Conservation (phyloP, 2,329 filamentous ascomycete species). For the Blumeria hordei region DNA sequence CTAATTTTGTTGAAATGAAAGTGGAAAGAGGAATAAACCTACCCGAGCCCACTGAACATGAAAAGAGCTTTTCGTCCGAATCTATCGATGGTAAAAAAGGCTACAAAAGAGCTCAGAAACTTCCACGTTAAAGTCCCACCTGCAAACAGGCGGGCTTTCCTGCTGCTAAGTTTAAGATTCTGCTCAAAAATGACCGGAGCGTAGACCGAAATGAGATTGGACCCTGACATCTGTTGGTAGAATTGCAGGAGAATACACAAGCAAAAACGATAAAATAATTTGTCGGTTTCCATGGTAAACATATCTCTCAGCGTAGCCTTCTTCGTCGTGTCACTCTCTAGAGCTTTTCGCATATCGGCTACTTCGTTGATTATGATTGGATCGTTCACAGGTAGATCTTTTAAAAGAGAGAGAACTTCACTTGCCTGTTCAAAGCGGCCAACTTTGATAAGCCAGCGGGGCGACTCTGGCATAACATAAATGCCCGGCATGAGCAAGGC, state of each 20-base stretch:
- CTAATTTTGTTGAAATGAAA: not conserved
- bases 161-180: slow-evolving; percentile 15
- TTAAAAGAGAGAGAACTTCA: not conserved
- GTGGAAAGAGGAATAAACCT: slow-evolving; percentile 19
- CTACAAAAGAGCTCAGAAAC: slow-evolving; percentile 21
- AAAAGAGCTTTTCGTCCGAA: slow-evolving; percentile 41
- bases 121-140: slow-evolving; percentile 27
- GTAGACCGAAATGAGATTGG: slow-evolving; percentile 23
- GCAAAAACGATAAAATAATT: slow-evolving; percentile 42
- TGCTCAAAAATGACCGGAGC: slow-evolving; percentile 36
- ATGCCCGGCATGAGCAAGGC: slow-evolving; percentile 60
- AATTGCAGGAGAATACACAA: slow-evolving; percentile 42
- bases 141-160: slow-evolving; percentile 26
- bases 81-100: slow-evolving; percentile 32
- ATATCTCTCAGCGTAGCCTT: slow-evolving; percentile 47
- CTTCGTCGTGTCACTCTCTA: slow-evolving; percentile 13
- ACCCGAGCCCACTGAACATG: slow-evolving; percentile 25
- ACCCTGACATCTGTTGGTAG: slow-evolving; percentile 26
- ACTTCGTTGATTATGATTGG: slow-evolving; percentile 25
- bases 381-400: not conserved
- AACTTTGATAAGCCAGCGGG: slow-evolving; percentile 86
- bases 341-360: slow-evolving; percentile 27
- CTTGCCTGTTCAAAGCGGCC: slow-evolving; percentile 82
- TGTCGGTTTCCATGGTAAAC: slow-evolving; percentile 41
- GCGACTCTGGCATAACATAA: slow-evolving; percentile 82